Conservation (phyloP, 345 rosid genomes). For the Brassica cretica region DNA sequence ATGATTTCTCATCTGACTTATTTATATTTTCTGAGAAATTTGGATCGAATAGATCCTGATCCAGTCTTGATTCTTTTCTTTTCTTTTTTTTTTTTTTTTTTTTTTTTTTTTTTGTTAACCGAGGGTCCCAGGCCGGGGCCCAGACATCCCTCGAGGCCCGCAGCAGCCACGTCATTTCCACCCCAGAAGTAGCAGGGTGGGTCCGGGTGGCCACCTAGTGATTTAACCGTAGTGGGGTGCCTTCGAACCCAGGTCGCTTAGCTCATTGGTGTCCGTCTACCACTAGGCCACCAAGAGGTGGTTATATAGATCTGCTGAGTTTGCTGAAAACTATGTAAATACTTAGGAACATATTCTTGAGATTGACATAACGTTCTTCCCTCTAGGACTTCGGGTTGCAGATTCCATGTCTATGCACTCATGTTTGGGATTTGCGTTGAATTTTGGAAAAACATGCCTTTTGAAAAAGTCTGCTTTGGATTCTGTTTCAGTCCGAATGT, state of each 20-base stretch:
- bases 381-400: not conserved
- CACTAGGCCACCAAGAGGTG: too few species aligned
- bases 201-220: too few species aligned
- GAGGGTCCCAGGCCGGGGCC: too few species aligned
- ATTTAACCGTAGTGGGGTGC: too few species aligned
- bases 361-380: not conserved
- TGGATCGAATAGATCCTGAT: not conserved
- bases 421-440: not conserved
- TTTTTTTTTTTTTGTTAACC: too few species aligned
- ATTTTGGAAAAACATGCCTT: slow-evolving; percentile 15
- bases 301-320: not conserved
- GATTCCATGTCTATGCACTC: not conserved
- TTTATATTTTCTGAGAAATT: not conserved
- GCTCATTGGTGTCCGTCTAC: too few species aligned
- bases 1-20: not conserved
- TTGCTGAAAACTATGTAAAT: not conserved
- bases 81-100: too few species aligned
- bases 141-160: too few species aligned
- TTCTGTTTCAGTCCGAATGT: slow-evolving; percentile 11
- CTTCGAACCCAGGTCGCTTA: too few species aligned
- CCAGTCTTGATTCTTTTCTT: slow-evolving; percentile 4
- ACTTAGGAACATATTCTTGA: not conserved
- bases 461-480: slow-evolving; percentile 4
- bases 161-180: too few species aligned
- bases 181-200: too few species aligned